These are phyloP conservation scores for Friedmanniomyces endolithicus DNA, from an alignment of 495 filamentous ascomycete genomes.

Conservation along the genomic window DNA sequence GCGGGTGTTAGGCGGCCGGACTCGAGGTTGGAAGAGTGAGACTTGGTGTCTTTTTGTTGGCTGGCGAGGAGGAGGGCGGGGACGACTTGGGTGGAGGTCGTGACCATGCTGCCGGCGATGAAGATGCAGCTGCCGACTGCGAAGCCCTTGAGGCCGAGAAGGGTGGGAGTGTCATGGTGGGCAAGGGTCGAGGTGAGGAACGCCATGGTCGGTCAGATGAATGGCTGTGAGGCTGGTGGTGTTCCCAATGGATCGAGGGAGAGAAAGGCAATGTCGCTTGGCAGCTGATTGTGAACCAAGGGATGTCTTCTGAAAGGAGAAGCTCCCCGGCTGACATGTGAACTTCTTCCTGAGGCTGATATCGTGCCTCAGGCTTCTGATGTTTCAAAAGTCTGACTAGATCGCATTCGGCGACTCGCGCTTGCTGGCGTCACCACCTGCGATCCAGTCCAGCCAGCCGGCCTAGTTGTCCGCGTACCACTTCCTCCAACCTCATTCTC, in stretches of 20 bases:
- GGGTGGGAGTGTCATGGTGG: slow-evolving; percentile 9
- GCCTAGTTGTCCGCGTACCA: too few species aligned
- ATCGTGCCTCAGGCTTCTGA: too few species aligned
- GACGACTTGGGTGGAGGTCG: slow-evolving; percentile 10
- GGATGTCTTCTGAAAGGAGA: too few species aligned
- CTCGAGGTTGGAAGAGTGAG: not conserved
- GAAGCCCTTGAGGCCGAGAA: slow-evolving; percentile 11
- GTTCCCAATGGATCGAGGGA: not conserved
- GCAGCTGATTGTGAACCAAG: too few species aligned
- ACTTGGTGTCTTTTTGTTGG: not conserved
- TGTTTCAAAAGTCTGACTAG: too few species aligned
- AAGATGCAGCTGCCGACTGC: slow-evolving; percentile 11
- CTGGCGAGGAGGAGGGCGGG: slow-evolving; percentile 13
- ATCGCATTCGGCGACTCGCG: too few species aligned
- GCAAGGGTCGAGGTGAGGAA: not conserved
- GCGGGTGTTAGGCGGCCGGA: slow-evolving; percentile 17
- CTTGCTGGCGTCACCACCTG: too few species aligned
- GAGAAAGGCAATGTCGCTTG: not conserved
- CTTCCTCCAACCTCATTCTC: too few species aligned
- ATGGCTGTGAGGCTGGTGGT: not conserved
- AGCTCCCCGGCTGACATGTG: too few species aligned
- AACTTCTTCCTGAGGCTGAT: too few species aligned
- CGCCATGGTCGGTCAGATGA: not conserved
- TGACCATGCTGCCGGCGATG: slow-evolving; percentile 18
- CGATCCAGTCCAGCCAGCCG: too few species aligned